Conservation (phyloP, 1,284 basidiomycete genomes). For the Malassezia psittaci region DNA sequence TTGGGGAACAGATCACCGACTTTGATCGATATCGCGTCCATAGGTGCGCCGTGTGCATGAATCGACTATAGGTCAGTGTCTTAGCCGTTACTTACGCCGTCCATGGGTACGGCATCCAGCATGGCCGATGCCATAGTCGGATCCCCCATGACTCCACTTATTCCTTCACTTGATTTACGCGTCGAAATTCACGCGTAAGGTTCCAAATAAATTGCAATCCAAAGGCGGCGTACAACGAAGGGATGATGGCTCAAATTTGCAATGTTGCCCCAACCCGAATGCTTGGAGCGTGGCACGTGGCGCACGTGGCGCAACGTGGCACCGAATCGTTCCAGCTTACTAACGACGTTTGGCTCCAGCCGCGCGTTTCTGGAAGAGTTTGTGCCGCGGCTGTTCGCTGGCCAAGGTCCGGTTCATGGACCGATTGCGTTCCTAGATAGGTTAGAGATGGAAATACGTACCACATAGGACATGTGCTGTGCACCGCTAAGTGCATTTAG, state of each 20-base stretch:
- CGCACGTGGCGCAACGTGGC: conserved; percentile 1
- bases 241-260: conserved; percentile 3
- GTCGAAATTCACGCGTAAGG: neutral
- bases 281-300: neutral
- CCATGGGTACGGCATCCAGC: conserved; percentile 11
- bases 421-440: conserved; percentile 37
- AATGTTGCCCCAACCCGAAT: conserved; percentile 4
- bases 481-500: conserved; percentile 46
- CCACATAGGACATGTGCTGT: conserved; percentile 48
- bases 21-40: conserved; percentile 12
- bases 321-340: neutral
- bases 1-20: conserved; percentile 17
- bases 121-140: conserved; percentile 13
- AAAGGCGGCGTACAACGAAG: neutral
- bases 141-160: conserved; percentile 3
- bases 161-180: neutral
- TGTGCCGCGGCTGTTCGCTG: conserved; percentile 35
- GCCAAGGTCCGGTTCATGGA: conserved; percentile 43
- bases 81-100: neutral
- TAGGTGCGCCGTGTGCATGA: neutral
- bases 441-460: neutral
- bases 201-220: conserved; percentile 16
- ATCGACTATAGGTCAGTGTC: no score
- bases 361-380: conserved; percentile 36
- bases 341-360: conserved; percentile 14